Percentiles rank a stretch among this genome's conserved stretches.
Conservation (phyloP, 768 basidiomycete species). For the Rhodosporidiobolus sp. region DNA sequence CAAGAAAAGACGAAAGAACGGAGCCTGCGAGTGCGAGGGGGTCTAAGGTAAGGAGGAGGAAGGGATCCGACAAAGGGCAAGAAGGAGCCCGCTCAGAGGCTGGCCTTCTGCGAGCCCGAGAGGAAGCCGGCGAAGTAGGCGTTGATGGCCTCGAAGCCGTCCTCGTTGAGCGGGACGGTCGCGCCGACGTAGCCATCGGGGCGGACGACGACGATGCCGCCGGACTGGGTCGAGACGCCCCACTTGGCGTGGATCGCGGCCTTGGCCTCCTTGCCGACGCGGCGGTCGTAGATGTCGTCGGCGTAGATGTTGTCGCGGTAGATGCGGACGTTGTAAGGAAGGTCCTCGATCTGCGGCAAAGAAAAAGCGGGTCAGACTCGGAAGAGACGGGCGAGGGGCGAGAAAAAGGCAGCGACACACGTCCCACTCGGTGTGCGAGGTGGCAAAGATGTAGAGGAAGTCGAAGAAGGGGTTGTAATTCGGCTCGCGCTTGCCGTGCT, state of each 20-base stretch:
- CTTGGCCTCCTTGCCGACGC: slow-evolving; percentile 36
- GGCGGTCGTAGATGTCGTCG: slow-evolving; percentile 41
- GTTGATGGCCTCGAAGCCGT: slow-evolving; percentile 44
- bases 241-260: slow-evolving; percentile 44
- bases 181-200: slow-evolving; percentile 49
- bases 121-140: slow-evolving; percentile 47
- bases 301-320: slow-evolving; percentile 42
- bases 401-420: slow-evolving; percentile 2
- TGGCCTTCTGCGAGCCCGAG: slow-evolving; percentile 13
- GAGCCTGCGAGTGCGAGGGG: no score
- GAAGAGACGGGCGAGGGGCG: not conserved
- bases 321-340: slow-evolving; percentile 37
- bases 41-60: no score
- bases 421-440: slow-evolving; percentile 43
- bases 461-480: slow-evolving; percentile 45
- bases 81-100: not conserved
- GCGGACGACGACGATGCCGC: slow-evolving; percentile 47
- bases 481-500: slow-evolving; percentile 23
- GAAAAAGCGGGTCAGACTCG: not conserved
- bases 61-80: not conserved
- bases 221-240: slow-evolving; percentile 42
- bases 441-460: slow-evolving; percentile 43
- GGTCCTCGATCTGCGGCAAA: slow-evolving; percentile 27
- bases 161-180: slow-evolving; percentile 42
- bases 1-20: no score